Evolutionary conservation across 2,329 filamentous ascomycete species (phyloP).

Genomic region (Zasmidium citrigriseum): DNA sequence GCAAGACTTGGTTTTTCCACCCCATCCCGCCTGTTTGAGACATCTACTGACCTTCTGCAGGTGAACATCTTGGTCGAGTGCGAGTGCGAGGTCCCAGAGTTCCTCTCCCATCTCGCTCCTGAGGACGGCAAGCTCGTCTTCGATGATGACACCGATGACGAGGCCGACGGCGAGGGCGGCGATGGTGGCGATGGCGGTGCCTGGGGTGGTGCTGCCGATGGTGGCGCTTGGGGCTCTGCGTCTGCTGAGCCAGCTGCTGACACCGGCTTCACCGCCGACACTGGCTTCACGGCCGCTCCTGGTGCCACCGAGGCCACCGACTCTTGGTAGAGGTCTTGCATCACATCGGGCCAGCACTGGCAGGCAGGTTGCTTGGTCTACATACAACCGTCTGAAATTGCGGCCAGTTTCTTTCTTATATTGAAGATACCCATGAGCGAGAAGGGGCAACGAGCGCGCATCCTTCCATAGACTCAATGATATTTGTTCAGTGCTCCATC

Average conservation of each 20-base stretch:
- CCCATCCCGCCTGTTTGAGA: too few species aligned
- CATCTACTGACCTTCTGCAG: too few species aligned
- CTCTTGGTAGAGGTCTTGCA: conserved; percentile 15
- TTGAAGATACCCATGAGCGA: neutral
- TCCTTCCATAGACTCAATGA: neutral
- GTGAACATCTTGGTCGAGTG: conserved; percentile 80
- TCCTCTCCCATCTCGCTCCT: conserved; percentile 67
- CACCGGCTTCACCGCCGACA: conserved; percentile 23
- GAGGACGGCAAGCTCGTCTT: conserved; percentile 55
- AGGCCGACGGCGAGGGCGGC: conserved; percentile 24
- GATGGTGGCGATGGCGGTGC: conserved; percentile 17
- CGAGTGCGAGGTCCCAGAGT: conserved; percentile 77
- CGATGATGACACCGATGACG: conserved; percentile 56
- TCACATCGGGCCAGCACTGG: too few species aligned
- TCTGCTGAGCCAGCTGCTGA: conserved; percentile 14
- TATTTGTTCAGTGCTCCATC: neutral
- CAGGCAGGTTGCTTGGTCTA: neutral
- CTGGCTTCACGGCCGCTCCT: conserved; percentile 21
- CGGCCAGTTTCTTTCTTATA: neutral
- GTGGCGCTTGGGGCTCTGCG: conserved; percentile 2
- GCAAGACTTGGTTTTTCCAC: conserved; percentile 71
- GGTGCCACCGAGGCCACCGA: conserved; percentile 7
- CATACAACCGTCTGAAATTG: neutral
- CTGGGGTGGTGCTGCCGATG: conserved; percentile 19
- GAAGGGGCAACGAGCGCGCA: neutral